Conservation (phyloP, 225 moss, liverwort and hornwort genomes). For the Neckera pumila region DNA sequence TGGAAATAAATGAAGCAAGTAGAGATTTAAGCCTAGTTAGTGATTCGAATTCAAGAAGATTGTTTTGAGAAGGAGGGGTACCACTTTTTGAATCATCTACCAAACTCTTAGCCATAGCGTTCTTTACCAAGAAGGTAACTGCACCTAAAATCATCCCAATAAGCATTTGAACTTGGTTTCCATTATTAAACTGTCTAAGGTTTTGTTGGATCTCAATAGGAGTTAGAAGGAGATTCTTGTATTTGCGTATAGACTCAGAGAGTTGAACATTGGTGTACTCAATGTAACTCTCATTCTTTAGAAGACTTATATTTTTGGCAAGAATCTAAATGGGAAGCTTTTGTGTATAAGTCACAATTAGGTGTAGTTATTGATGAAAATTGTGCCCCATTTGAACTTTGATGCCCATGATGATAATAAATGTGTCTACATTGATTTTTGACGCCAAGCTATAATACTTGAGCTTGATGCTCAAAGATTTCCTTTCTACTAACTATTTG, state of each 20-base stretch:
- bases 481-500: neutral
- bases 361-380: neutral
- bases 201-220: neutral
- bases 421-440: neutral
- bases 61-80: fast-evolving
- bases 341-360: neutral
- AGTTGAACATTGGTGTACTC: neutral
- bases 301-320: neutral
- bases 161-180: neutral
- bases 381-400: neutral
- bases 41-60: too few species aligned
- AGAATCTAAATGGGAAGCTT: neutral
- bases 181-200: neutral
- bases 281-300: neutral
- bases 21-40: too few species aligned
- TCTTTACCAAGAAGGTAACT: neutral
- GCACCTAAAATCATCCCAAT: neutral
- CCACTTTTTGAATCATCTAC: neutral
- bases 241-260: neutral
- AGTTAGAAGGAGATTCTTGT: neutral
- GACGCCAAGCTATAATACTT: neutral
- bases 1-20: too few species aligned
- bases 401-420: neutral
- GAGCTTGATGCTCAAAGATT: neutral
- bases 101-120: neutral